These are phyloP conservation scores for Proliferodiscus dingleyae DNA, from an alignment of 2,329 filamentous ascomycete genomes.

Conservation along the genomic window DNA sequence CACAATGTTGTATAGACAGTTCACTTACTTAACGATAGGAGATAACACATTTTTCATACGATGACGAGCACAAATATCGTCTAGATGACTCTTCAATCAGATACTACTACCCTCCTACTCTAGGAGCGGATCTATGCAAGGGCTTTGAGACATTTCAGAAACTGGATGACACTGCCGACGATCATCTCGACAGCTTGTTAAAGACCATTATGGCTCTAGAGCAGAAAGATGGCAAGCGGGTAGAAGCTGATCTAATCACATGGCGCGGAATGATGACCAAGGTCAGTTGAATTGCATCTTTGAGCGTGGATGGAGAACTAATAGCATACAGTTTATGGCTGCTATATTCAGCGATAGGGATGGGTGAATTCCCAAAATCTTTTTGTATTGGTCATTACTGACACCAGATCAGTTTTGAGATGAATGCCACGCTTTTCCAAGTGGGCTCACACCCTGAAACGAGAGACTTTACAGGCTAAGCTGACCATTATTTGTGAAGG, in stretches of 20 bases:
- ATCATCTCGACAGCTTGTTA: constrained; percentile 81
- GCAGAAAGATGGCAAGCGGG: constrained; percentile 58
- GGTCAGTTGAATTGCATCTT: constrained; percentile 40
- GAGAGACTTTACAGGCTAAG: not conserved
- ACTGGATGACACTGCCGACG: constrained; percentile 75
- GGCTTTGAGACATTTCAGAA: constrained; percentile 82
- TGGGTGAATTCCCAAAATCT: constrained; percentile 48
- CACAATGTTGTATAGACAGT: too few relatives aligned
- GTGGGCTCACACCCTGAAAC: constrained; percentile 41
- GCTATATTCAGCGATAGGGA: constrained; percentile 77
- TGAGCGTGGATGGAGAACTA: not conserved
- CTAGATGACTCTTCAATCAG: constrained; percentile 74
- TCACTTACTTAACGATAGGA: constrained; percentile 59
- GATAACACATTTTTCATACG: constrained; percentile 90
- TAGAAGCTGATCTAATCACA: constrained; percentile 76
- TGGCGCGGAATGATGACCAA: constrained; percentile 99
- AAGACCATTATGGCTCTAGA: constrained; percentile 72
- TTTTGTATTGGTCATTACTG: not conserved
- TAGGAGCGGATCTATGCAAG: constrained; percentile 68
- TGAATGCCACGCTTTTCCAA: constrained; percentile 91
- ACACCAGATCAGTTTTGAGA: constrained; percentile 64
- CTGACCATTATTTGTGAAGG: constrained; percentile 36
- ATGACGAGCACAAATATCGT: constrained; percentile 72
- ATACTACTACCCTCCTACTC: constrained; percentile 77
- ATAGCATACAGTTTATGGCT: constrained; percentile 65